Evolutionary conservation across 441 rosid genomes (phyloP).

Genomic region (Breynia disticha): DNA sequence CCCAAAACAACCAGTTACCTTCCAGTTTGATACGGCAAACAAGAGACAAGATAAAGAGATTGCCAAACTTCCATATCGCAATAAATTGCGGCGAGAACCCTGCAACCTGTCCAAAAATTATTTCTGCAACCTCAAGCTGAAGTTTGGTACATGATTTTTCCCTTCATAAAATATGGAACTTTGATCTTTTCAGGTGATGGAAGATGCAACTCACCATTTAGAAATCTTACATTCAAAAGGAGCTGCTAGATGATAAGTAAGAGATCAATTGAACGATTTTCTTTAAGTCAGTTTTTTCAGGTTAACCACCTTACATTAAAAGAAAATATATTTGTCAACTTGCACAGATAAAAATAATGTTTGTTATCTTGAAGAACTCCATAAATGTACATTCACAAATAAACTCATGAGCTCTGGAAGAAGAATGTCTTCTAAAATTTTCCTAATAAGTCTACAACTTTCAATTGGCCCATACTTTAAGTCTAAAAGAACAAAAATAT

Average conservation of each 20-base stretch:
- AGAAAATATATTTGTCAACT: too few relatives aligned
- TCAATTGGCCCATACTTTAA: too few relatives aligned
- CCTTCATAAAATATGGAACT: slow-evolving; percentile 9
- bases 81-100: slow-evolving; percentile 77
- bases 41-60: slow-evolving; percentile 62
- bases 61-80: slow-evolving; percentile 87
- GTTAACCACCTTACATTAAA: too few relatives aligned
- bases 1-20: slow-evolving; percentile 34
- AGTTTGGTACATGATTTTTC: slow-evolving; percentile 15
- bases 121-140: slow-evolving; percentile 59
- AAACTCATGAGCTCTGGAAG: too few relatives aligned
- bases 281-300: too few relatives aligned
- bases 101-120: slow-evolving; percentile 88
- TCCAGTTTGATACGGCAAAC: slow-evolving; percentile 58
- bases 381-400: too few relatives aligned
- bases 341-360: too few relatives aligned
- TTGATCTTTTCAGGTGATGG: not conserved
- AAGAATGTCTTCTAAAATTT: slow-evolving; percentile 4
- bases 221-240: not conserved
- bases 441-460: too few relatives aligned
- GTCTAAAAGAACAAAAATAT: too few relatives aligned
- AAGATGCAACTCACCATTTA: not conserved
- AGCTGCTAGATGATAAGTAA: not conserved
- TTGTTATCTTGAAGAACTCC: too few relatives aligned
- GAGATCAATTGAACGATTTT: not conserved